Percentiles rank a stretch among this genome's conserved stretches.
These are phyloP conservation scores for Apiospora marii DNA, from an alignment of 2,329 filamentous ascomycete species.

Conservation along the genomic window DNA sequence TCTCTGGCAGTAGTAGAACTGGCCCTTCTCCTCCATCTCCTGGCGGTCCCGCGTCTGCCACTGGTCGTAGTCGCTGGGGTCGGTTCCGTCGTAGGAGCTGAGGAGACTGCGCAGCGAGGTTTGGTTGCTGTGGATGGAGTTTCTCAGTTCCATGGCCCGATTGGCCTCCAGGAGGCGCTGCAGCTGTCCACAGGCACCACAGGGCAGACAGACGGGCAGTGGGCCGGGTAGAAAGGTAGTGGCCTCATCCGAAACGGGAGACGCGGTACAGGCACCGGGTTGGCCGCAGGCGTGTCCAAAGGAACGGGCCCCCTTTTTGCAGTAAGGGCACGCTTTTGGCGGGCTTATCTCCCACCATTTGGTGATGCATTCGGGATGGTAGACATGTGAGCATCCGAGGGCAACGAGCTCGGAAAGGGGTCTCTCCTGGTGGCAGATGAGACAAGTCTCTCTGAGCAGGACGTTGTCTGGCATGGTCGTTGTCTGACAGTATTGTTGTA, in stretches of 20 bases:
- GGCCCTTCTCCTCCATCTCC: neutral
- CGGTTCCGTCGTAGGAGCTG: neutral
- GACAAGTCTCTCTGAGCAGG: neutral
- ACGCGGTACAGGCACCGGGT: neutral
- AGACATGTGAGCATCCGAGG: neutral
- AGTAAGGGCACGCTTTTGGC: neutral
- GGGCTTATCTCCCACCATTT: neutral
- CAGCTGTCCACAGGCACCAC: neutral
- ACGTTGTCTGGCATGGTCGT: neutral
- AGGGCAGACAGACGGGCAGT: neutral
- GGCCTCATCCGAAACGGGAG: neutral
- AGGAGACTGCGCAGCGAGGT: neutral
- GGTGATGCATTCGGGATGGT: conserved; percentile 10
- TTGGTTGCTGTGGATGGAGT: neutral
- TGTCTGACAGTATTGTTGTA: neutral
- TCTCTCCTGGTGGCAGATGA: conserved; percentile 15
- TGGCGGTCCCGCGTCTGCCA: neutral
- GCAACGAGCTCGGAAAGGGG: neutral
- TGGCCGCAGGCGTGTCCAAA: conserved; percentile 15
- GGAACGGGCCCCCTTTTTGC: neutral
- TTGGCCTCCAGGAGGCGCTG: neutral
- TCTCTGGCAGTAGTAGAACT: neutral
- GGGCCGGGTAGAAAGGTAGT: neutral
- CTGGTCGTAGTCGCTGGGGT: neutral
- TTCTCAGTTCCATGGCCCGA: neutral